Base-by-base conservation (phyloP, 73 alveolate genomes). In the Paramecium sexaurelia region DNA sequence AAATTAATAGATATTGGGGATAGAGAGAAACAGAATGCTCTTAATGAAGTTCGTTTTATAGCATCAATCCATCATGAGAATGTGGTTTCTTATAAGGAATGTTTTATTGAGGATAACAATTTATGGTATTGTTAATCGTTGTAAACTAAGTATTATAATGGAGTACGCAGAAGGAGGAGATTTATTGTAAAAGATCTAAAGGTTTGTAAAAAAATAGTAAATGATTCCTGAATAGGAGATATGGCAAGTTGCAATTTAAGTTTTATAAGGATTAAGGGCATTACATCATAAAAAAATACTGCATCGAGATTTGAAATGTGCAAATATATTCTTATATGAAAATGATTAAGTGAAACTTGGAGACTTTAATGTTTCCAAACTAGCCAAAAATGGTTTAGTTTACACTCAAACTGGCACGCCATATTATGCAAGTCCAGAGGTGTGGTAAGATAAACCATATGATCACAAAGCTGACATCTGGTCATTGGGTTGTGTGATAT, bases 401-500 rank as follows among this genome's bases (percentile, higher is more conserved):
- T 94, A 95, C 69, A 95, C 98, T 11, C 96, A 95, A 87, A 95
- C 98, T 29, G 98, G 98, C 5, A 95, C 98, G 11, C 98, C 98
- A 0, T 95, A 95, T 92, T 95, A 93, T 82, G 96, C 98, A 19
- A 93, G 97, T 75, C 98, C 98, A 19, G 98, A 95, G 47, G 98
- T 95, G 7, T 95, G 98, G 98, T 47, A 93, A 78, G 95, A 93
- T 20, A 32, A 91, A 55, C 99, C 99, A 15, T 97, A 97, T 84
- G 98, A 96, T 89, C 94, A 93, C 5, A 96, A 96, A 47, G 92
- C 98, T 92, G 99, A 97, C 84, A 91, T 97, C 4, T 97, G 99
- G 98, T 90, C 97, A 8, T 94, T 96, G 36, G 99, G 99, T 3
- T 96, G 99, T 85, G 99, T 95, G 35, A 83, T 95, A 8, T 95